These are phyloP conservation scores for Aspergillus chevalieri DNA, from an alignment of 2,329 filamentous ascomycete genomes.

Conservation along the genomic window DNA sequence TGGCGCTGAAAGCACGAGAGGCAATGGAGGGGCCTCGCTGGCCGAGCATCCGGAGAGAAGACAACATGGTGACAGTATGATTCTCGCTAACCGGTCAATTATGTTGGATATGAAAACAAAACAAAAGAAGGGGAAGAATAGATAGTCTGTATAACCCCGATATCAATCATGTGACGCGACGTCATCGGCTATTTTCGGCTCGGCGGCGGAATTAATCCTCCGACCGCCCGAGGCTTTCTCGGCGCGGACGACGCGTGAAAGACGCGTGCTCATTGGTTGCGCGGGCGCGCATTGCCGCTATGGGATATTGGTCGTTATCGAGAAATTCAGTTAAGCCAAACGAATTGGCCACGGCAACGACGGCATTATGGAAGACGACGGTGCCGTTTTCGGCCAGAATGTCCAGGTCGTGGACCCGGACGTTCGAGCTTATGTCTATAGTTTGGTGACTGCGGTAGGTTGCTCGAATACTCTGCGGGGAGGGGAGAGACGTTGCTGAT, in stretches of 20 bases:
- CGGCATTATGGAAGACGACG: slow-evolving; percentile 24
- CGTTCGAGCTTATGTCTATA: slow-evolving; percentile 88
- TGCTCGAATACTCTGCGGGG: background rate
- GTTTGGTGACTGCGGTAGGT: slow-evolving; percentile 84
- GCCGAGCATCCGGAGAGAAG: slow-evolving; percentile 26
- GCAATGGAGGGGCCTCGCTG: slow-evolving; percentile 31
- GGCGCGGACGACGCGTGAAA: slow-evolving; percentile 25
- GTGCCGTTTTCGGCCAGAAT: slow-evolving; percentile 38
- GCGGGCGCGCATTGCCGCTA: background rate
- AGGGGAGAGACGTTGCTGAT: slow-evolving; percentile 3
- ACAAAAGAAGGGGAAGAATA: background rate
- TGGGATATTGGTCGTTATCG: background rate
- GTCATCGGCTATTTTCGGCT: slow-evolving; percentile 30
- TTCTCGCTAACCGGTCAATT: too few species aligned
- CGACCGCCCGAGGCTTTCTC: slow-evolving; percentile 6
- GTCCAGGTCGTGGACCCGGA: slow-evolving; percentile 72
- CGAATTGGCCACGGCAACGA: background rate
- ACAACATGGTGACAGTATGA: slow-evolving; percentile 23
- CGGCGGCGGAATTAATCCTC: slow-evolving; percentile 9
- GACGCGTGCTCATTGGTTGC: slow-evolving; percentile 19
- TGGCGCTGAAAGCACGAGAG: slow-evolving; percentile 62
- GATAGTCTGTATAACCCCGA: background rate
- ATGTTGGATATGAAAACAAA: background rate
- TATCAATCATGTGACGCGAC: slow-evolving; percentile 18
- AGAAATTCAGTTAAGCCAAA: background rate